Percentiles rank a stretch among this genome's conserved stretches.
These are phyloP conservation scores for Phalaenopsis hybrid DNA, from an alignment of 116 monocot species.

Conservation along the genomic window DNA sequence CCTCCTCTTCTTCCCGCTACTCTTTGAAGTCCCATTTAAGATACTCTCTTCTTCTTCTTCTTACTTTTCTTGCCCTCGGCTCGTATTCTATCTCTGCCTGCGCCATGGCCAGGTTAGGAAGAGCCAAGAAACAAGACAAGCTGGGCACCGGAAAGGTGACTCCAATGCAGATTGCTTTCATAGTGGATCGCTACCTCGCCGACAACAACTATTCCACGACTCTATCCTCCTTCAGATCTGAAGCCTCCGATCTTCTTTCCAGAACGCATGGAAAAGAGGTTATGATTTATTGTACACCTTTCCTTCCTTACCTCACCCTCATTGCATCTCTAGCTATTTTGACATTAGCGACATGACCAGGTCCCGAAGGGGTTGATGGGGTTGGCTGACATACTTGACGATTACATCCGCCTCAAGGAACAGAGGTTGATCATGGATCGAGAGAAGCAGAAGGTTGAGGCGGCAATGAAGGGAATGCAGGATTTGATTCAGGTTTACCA, in stretches of 20 bases:
- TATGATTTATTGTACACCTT: not conserved
- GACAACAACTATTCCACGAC: slow-evolving; percentile 48
- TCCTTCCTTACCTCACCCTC: not conserved
- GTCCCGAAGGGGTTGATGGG: slow-evolving; percentile 56
- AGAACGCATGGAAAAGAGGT: slow-evolving; percentile 53
- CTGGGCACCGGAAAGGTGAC: slow-evolving; percentile 58
- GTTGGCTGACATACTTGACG: slow-evolving; percentile 61
- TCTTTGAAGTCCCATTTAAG: not conserved
- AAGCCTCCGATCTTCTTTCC: slow-evolving; percentile 54
- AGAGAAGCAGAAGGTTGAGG: slow-evolving; percentile 50
- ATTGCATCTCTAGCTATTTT: not conserved
- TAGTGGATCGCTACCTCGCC: slow-evolving; percentile 71
- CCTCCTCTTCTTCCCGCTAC: too few relatives aligned
- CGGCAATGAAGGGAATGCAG: slow-evolving; percentile 43
- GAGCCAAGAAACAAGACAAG: slow-evolving; percentile 21
- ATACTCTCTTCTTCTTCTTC: not conserved
- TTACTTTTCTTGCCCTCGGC: not conserved
- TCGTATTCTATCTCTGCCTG: not conserved
- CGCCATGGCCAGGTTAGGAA: slow-evolving; percentile 22
- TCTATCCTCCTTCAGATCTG: slow-evolving; percentile 66
- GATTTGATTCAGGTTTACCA: slow-evolving; percentile 48
- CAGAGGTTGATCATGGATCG: slow-evolving; percentile 48
- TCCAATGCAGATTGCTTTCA: slow-evolving; percentile 67
- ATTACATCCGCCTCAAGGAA: slow-evolving; percentile 69
- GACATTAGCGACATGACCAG: not conserved